Conservation (phyloP, 352 stramenopile genomes). For the Plasmopara muralis region DNA sequence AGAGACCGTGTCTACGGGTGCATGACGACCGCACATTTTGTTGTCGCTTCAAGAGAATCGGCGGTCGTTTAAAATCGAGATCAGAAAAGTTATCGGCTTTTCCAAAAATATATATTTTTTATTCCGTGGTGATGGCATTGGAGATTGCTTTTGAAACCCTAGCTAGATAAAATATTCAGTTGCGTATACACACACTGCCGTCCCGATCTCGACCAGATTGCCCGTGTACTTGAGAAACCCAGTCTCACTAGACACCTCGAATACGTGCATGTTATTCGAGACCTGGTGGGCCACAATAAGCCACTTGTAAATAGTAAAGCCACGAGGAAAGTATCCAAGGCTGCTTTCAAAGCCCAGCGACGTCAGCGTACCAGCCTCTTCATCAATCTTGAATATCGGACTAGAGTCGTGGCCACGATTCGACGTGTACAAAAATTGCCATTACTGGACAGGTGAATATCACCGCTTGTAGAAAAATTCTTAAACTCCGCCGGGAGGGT, state of each 20-base stretch:
- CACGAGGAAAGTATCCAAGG: constrained; percentile 36
- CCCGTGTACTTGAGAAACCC: constrained; percentile 37
- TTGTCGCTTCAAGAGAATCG: too few relatives aligned
- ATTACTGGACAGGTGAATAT: constrained; percentile 48
- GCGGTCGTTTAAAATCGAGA: too few relatives aligned
- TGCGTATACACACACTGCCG: constrained; percentile 35
- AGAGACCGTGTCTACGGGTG: too few relatives aligned
- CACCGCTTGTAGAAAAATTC: constrained; percentile 25
- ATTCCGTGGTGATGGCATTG: too few relatives aligned
- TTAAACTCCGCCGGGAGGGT: constrained; percentile 39
- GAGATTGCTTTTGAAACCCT: too few relatives aligned
- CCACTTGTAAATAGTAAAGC: constrained; percentile 43
- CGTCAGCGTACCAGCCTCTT: constrained; percentile 26
- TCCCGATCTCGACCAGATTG: constrained; percentile 33
- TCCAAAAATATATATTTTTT: too few relatives aligned
- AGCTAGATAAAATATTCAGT: constrained; percentile 3
- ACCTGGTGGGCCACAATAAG: constrained; percentile 61
- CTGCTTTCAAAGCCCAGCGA: constrained; percentile 34
- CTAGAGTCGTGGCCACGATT: constrained; percentile 64
- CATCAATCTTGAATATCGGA: constrained; percentile 42
- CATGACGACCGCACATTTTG: too few relatives aligned
- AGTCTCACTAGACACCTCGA: constrained; percentile 34
- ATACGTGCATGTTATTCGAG: constrained; percentile 51
- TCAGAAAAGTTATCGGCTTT: too few relatives aligned
- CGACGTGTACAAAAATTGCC: constrained; percentile 55